A percentile compares a stretch with the other conserved stretches of the same genome.
Evolutionary conservation across 129 eudicot genomes (phyloP).

Genomic region (Erigeron canadensis): DNA sequence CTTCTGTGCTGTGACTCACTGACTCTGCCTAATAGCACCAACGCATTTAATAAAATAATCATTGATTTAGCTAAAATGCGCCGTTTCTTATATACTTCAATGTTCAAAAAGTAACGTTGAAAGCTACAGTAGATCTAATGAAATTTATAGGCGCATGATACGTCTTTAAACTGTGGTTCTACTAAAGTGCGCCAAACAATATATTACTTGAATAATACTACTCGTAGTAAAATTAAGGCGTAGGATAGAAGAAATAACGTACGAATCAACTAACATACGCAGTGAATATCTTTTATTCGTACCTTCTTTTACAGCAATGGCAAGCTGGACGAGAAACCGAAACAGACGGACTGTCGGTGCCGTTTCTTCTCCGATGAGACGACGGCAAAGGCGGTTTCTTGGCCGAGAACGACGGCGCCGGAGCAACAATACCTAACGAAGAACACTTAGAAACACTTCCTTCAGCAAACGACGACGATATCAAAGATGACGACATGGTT

Average conservation of each 20-base stretch:
- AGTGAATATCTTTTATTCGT: not conserved
- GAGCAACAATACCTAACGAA: conserved; percentile 29
- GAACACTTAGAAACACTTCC: conserved; percentile 56
- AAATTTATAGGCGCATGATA: no score
- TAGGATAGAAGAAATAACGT: not conserved
- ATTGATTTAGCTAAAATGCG: not conserved
- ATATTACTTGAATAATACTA: no score
- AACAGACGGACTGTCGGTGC: conserved; percentile 33
- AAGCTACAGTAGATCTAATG: no score
- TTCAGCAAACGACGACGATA: conserved; percentile 55
- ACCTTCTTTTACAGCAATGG: conserved; percentile 69
- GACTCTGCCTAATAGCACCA: no score
- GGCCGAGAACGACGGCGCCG: conserved; percentile 49
- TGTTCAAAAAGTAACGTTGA: no score
- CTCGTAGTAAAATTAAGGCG: no score
- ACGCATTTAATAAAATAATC: no score
- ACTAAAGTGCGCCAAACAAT: no score
- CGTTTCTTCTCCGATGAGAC: conserved; percentile 45
- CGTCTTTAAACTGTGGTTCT: no score
- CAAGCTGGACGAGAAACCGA: conserved; percentile 26
- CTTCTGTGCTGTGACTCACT: no score
- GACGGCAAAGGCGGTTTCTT: conserved; percentile 61
- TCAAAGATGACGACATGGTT: conserved; percentile 50
- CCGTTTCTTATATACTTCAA: not conserved
- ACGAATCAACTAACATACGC: not conserved